A percentile compares a stretch with the other conserved stretches of the same genome.
These are phyloP conservation scores for Lonicera japonica DNA, from an alignment of 129 eudicot genomes.

Conservation along the genomic window DNA sequence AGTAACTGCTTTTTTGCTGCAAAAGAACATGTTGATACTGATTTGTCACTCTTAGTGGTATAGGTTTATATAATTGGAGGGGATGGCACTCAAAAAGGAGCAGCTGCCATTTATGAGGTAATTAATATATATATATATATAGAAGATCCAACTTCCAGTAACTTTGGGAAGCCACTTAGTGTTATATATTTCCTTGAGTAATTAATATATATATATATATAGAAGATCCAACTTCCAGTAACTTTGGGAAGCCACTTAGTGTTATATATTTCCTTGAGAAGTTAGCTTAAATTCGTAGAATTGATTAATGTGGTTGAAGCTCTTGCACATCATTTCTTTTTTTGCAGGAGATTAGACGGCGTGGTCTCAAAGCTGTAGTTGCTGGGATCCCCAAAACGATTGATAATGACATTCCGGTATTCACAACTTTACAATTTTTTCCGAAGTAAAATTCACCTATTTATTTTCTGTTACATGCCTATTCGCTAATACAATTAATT, in stretches of 20 bases:
- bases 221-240: too few species aligned
- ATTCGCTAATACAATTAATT: neutral
- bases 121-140: neutral
- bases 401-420: constrained; percentile 84
- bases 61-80: constrained; percentile 91
- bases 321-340: constrained; percentile 2
- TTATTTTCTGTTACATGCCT: neutral
- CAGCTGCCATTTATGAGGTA: constrained; percentile 80
- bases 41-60: constrained; percentile 9
- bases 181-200: too few species aligned
- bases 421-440: neutral
- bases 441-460: neutral
- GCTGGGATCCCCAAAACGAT: constrained; percentile 95
- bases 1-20: constrained; percentile 1
- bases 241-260: too few species aligned
- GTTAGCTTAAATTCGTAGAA: too few species aligned
- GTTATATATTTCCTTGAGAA: too few species aligned
- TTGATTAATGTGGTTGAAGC: too few species aligned
- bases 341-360: constrained; percentile 74
- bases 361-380: constrained; percentile 78
- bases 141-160: too few species aligned
- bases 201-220: too few species aligned
- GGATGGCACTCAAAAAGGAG: constrained; percentile 87
- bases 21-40: constrained; percentile 7
- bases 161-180: too few species aligned